Conservation (phyloP, 2,329 filamentous ascomycete species). For the Colletotrichum gloeosporioides region DNA sequence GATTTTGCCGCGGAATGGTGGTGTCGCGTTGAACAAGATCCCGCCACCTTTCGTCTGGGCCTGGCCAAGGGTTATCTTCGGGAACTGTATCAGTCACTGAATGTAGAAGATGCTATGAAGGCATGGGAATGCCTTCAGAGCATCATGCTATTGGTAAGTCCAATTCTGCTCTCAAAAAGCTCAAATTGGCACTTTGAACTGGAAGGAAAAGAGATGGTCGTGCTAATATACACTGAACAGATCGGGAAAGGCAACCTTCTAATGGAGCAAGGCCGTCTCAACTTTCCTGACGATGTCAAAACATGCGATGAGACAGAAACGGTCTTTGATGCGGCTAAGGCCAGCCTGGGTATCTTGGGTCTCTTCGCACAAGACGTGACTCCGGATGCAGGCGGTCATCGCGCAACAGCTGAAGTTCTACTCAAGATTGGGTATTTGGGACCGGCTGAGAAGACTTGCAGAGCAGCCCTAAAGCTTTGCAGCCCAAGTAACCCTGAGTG, state of each 20-base stretch:
- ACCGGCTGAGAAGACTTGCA: neutral
- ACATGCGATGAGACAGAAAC: neutral
- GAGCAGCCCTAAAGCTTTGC: neutral
- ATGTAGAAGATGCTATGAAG: neutral
- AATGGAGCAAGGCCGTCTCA: neutral
- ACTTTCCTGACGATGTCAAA: neutral
- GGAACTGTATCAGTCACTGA: neutral
- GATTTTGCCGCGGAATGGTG: neutral
- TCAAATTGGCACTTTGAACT: neutral
- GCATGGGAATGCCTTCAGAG: neutral
- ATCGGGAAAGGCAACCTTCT: neutral
- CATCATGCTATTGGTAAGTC: neutral
- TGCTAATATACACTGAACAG: neutral
- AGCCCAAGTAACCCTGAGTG: neutral
- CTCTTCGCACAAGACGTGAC: neutral
- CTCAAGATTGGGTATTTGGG: neutral
- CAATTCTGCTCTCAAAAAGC: neutral
- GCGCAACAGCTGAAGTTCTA: neutral
- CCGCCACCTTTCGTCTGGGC: neutral
- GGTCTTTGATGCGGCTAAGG: neutral
- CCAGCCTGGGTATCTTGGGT: neutral
- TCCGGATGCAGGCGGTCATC: neutral
- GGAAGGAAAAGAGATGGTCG: rapidly evolving
- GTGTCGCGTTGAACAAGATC: neutral
- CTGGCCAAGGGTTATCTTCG: neutral